Evolutionary conservation across 441 rosid species (phyloP).

Genomic region (Brassica balearica): DNA sequence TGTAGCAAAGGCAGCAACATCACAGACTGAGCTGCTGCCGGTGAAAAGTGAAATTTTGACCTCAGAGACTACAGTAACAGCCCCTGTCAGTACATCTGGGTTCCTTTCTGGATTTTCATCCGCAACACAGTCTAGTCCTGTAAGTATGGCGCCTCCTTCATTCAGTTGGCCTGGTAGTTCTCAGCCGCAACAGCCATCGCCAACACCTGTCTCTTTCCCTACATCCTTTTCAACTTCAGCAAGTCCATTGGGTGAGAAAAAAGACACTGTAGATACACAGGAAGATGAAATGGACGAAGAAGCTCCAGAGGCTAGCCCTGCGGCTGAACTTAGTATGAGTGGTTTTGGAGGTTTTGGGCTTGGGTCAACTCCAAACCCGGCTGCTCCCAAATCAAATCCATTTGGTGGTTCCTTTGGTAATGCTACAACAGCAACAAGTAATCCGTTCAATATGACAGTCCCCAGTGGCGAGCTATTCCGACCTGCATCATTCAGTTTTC

Average conservation of each 20-base stretch:
- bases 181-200: slow-evolving; percentile 53
- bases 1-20: slow-evolving; percentile 40
- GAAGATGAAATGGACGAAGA: slow-evolving; percentile 99
- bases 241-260: slow-evolving; percentile 50
- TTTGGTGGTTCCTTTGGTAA: slow-evolving; percentile 79
- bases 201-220: slow-evolving; percentile 45
- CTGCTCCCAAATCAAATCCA: slow-evolving; percentile 68
- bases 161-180: slow-evolving; percentile 49
- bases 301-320: slow-evolving; percentile 72
- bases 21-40: slow-evolving; percentile 41
- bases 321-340: slow-evolving; percentile 71
- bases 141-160: slow-evolving; percentile 45
- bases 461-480: slow-evolving; percentile 84
- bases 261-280: slow-evolving; percentile 54
- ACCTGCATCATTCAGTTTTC: slow-evolving; percentile 91
- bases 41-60: slow-evolving; percentile 48
- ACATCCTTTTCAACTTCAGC: slow-evolving; percentile 45
- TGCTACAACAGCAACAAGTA: slow-evolving; percentile 54
- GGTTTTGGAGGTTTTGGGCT: slow-evolving; percentile 70
- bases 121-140: slow-evolving; percentile 47
- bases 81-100: slow-evolving; percentile 48
- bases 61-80: slow-evolving; percentile 51
- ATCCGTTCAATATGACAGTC: slow-evolving; percentile 61
- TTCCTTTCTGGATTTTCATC: slow-evolving; percentile 47
- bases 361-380: slow-evolving; percentile 57